Percentiles rank a stretch among this genome's conserved stretches.
phyloP scores from a whole-genome alignment of 768 basidiomycete genomes.

The Xerocomellus chrysenteron region DNA sequence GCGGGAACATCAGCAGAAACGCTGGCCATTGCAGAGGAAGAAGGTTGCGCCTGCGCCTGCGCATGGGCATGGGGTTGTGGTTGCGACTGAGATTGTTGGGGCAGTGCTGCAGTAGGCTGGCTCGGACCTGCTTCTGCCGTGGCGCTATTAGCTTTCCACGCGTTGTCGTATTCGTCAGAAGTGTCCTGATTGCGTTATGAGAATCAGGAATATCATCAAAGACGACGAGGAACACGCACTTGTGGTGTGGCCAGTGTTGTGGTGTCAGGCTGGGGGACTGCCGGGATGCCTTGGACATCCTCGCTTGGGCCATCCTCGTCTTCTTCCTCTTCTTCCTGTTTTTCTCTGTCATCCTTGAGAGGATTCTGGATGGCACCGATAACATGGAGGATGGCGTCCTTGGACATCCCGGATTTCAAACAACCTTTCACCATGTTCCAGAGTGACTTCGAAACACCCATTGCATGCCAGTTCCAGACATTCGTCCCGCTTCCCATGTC shows the following conservation, averaged over 20 bases:
- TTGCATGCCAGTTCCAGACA: conserved; percentile 76
- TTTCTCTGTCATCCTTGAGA: conserved; percentile 35
- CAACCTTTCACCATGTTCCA: conserved; percentile 73
- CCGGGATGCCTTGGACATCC: conserved; percentile 23
- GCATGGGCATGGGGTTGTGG: conserved; percentile 17
- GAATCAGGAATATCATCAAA: neutral
- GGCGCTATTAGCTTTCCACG: conserved; percentile 62
- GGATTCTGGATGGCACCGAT: conserved; percentile 55
- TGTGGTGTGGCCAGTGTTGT: conserved; percentile 25
- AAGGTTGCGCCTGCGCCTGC: conserved; percentile 18
- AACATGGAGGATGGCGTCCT: conserved; percentile 59
- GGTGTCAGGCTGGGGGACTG: conserved; percentile 23
- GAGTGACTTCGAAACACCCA: conserved; percentile 66
- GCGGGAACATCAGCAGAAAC: conserved; percentile 19
- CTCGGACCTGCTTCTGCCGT: conserved; percentile 32
- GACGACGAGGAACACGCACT: conserved; percentile 17
- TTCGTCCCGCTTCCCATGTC: conserved; percentile 58
- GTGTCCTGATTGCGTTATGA: conserved; percentile 35
- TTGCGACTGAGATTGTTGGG: conserved; percentile 27
- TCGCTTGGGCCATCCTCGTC: conserved; percentile 36
- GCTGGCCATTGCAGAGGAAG: conserved; percentile 20
- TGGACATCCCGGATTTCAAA: conserved; percentile 56
- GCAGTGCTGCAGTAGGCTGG: conserved; percentile 15
- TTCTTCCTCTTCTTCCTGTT: conserved; percentile 34
- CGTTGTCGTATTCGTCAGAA: conserved; percentile 54